Conservation (phyloP, 495 filamentous ascomycete species). For the Chaetomium cochliodes region DNA sequence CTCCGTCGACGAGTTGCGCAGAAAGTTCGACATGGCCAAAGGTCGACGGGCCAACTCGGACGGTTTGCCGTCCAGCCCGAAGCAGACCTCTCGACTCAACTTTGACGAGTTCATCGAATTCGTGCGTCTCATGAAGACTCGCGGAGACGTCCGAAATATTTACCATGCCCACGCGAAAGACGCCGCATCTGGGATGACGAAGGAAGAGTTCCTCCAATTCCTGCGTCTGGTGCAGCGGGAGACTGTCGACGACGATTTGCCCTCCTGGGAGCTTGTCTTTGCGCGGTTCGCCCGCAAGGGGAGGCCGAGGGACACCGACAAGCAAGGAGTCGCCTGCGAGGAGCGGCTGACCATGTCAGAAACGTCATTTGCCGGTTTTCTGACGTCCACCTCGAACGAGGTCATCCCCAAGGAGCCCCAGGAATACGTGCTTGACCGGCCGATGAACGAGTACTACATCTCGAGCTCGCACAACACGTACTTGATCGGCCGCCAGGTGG, state of each 20-base stretch:
- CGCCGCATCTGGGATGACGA: constrained; percentile 60
- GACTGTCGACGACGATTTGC: constrained; percentile 62
- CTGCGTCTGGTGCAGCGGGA: constrained; percentile 71
- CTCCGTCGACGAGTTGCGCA: constrained; percentile 66
- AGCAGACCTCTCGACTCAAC: constrained; percentile 59
- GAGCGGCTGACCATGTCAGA: constrained; percentile 64
- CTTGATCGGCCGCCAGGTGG: constrained; percentile 84
- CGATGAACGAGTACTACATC: constrained; percentile 96
- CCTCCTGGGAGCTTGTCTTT: constrained; percentile 72
- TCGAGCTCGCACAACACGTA: constrained; percentile 99
- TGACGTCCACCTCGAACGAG: constrained; percentile 71
- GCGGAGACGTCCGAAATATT: constrained; percentile 73
- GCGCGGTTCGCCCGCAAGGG: constrained; percentile 67
- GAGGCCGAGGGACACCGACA: constrained; percentile 51
- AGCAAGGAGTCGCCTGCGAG: constrained; percentile 38
- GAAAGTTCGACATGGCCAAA: constrained; percentile 78
- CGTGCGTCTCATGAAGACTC: constrained; percentile 73
- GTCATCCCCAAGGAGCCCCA: constrained; percentile 57
- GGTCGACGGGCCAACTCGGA: constrained; percentile 27
- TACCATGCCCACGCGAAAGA: constrained; percentile 57
- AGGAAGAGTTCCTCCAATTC: constrained; percentile 72
- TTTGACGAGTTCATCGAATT: constrained; percentile 80
- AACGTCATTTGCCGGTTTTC: constrained; percentile 69
- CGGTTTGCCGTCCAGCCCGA: constrained; percentile 23
- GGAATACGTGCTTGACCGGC: constrained; percentile 66